Conservation (phyloP, 805 yeast genomes). For the Candida sonorensis region DNA sequence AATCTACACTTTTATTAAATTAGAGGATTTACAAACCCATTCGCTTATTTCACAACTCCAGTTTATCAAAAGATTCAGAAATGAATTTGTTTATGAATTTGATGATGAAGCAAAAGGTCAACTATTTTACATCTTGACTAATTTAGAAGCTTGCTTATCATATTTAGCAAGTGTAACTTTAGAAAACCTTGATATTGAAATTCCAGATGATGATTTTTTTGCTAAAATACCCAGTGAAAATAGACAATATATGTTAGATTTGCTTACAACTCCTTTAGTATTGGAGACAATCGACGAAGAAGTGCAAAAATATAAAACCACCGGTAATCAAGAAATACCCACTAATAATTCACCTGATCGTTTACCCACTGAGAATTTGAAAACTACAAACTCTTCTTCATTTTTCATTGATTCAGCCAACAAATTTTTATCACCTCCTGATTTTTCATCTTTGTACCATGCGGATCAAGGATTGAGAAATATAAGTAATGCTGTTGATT, state of each 20-base stretch:
- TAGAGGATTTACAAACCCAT: constrained; percentile 23
- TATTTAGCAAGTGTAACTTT: constrained; percentile 27
- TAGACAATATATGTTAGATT: constrained; percentile 1
- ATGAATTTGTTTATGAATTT: constrained; percentile 22
- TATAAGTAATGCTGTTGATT: constrained; percentile 29
- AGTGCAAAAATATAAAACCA: constrained; percentile 11
- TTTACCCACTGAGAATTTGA: constrained; percentile 2
- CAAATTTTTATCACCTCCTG: constrained; percentile 11
- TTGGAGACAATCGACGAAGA: constrained; percentile 24
- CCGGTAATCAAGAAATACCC: not conserved
- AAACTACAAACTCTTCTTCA: constrained; percentile 3
- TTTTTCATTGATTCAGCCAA: constrained; percentile 9
- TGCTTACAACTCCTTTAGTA: constrained; percentile 17
- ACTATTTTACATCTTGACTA: constrained; percentile 28
- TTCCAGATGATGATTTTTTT: constrained; percentile 6
- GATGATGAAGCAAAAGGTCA: constrained; percentile 26
- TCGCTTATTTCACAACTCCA: constrained; percentile 26
- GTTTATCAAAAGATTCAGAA: constrained; percentile 28
- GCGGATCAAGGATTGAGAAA: constrained; percentile 31
- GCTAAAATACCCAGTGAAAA: constrained; percentile 1
- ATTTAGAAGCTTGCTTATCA: constrained; percentile 30
- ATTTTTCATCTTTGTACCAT: constrained; percentile 22
- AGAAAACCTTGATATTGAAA: constrained; percentile 23
- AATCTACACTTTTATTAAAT: constrained; percentile 26
- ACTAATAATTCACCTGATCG: constrained; percentile 2